These are phyloP conservation scores for Dendrobium huoshanense DNA, from an alignment of 106 monocot genomes.

Conservation along the genomic window DNA sequence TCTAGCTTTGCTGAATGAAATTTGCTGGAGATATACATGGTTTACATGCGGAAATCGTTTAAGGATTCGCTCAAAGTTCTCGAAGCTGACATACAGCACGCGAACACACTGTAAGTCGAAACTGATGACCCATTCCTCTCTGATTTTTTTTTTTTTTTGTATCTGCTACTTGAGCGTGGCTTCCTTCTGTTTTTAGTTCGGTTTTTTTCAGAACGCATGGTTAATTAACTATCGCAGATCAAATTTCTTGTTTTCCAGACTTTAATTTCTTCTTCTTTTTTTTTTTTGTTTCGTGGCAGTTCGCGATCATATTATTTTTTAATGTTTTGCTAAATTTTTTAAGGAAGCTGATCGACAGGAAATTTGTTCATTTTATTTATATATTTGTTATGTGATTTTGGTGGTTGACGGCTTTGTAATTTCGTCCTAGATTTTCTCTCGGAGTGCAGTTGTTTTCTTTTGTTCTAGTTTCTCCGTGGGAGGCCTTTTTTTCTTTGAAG, in stretches of 20 bases:
- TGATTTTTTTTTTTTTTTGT: neutral
- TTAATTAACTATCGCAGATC: neutral
- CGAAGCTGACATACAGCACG: slow-evolving; percentile 98
- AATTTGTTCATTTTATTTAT: neutral
- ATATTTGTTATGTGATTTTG: neutral
- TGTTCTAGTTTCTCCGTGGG: neutral
- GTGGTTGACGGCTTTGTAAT: neutral
- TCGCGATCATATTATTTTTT: neutral
- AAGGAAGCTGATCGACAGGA: neutral
- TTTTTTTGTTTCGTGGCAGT: neutral
- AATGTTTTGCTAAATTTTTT: neutral
- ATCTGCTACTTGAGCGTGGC: neutral
- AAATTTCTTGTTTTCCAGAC: neutral
- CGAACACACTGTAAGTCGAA: slow-evolving; percentile 79
- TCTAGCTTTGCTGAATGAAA: slow-evolving; percentile 20
- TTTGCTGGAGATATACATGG: slow-evolving; percentile 9
- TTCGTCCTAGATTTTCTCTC: neutral
- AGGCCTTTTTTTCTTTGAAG: neutral
- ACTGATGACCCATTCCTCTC: neutral
- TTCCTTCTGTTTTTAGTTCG: neutral
- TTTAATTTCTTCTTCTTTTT: neutral
- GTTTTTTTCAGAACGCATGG: neutral
- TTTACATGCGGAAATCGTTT: slow-evolving; percentile 86
- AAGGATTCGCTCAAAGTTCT: slow-evolving; percentile 92
- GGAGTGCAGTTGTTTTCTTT: neutral